A percentile compares a stretch with the other conserved stretches of the same genome.
Conservation (phyloP, 1,284 basidiomycete genomes). For the Puccinia triticina region DNA sequence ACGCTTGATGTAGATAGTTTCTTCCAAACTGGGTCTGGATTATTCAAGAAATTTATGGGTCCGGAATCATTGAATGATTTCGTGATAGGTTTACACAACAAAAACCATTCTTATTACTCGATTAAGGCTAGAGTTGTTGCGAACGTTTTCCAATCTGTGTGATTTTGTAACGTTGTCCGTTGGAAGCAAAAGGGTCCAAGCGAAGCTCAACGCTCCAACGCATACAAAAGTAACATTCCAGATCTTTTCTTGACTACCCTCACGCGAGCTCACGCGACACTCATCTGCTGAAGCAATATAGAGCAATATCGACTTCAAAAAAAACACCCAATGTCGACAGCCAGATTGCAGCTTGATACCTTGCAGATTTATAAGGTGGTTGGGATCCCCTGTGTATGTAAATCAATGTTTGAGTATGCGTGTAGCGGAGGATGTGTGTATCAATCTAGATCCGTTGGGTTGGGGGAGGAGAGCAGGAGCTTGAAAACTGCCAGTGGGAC, state of each 20-base stretch:
- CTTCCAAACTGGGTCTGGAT: neutral
- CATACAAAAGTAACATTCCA: too few relatives aligned
- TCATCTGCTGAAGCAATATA: too few relatives aligned
- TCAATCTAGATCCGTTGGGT: conserved; percentile 42
- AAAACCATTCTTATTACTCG: neutral
- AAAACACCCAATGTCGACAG: neutral
- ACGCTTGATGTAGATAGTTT: neutral
- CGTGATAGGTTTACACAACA: neutral
- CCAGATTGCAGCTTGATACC: too few relatives aligned
- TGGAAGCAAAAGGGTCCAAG: neutral
- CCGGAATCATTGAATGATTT: conserved; percentile 13
- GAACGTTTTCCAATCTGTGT: neutral
- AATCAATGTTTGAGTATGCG: conserved; percentile 39
- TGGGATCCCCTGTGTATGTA: conserved; percentile 34
- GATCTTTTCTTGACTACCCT: too few relatives aligned
- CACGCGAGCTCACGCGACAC: too few relatives aligned
- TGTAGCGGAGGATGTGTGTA: conserved; percentile 32
- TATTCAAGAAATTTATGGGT: conserved; percentile 3
- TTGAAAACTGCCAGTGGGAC: neutral
- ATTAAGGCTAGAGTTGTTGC: neutral
- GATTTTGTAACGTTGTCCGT: neutral
- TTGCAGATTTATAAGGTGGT: neutral
- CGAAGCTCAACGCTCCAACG: neutral
- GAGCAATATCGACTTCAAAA: neutral
- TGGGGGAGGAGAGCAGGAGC: conserved; percentile 37